Evolutionary conservation across 371 early-diverging fungal genomes (phyloP).

Genomic region (Mortierella sp.): DNA sequence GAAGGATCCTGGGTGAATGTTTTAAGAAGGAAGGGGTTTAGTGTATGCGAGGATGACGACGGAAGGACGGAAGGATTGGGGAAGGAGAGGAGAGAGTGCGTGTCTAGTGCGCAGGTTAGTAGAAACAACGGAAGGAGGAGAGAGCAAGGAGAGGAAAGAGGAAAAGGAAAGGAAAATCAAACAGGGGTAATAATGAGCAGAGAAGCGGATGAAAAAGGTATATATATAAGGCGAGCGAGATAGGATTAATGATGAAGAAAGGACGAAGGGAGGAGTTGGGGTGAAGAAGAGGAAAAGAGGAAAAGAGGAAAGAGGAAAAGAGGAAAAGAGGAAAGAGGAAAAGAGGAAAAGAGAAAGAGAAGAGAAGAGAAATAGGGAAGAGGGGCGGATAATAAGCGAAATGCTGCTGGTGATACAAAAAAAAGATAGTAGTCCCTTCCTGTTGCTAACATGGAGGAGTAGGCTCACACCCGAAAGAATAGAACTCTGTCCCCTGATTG

Average conservation of each 20-base stretch:
- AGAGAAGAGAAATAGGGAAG: slow-evolving; percentile 2
- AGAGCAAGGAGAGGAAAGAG: background rate
- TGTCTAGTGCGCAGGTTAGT: slow-evolving; percentile 5
- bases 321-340: background rate
- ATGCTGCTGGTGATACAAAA: background rate
- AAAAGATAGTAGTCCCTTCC: background rate
- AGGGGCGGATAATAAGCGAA: slow-evolving; percentile 4
- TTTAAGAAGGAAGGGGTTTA: background rate
- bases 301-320: slow-evolving; percentile 1
- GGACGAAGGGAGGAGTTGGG: slow-evolving; percentile 1
- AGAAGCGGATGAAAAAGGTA: background rate
- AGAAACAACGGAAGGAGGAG: background rate
- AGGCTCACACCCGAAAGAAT: background rate
- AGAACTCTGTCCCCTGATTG: background rate
- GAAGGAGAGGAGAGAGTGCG: background rate
- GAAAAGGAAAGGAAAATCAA: background rate
- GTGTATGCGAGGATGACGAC: background rate
- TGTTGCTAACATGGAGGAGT: background rate
- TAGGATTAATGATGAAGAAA: background rate
- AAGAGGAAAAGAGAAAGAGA: slow-evolving; percentile 6
- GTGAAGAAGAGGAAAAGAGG: slow-evolving; percentile 7
- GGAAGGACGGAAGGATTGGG: slow-evolving; percentile 6
- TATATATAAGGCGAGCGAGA: background rate
- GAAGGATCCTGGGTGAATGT: background rate
- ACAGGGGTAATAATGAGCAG: background rate